These are phyloP conservation scores for Diaporthe batatas DNA, from an alignment of 2,329 filamentous ascomycete species.

Conservation along the genomic window DNA sequence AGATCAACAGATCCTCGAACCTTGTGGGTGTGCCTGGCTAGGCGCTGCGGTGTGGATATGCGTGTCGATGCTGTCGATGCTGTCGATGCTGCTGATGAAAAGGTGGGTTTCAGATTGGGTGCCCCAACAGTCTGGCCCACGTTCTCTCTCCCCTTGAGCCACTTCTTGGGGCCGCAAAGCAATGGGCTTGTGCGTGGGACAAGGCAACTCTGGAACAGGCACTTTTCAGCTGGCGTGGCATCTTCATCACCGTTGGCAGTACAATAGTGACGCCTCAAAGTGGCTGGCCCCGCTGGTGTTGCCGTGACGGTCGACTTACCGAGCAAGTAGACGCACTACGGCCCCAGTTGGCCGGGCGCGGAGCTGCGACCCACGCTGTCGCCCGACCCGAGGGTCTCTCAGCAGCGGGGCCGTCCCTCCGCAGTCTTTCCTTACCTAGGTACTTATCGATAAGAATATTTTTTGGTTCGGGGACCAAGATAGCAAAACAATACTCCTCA, in stretches of 20 bases:
- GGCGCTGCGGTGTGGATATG: no score
- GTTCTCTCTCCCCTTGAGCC: not conserved
- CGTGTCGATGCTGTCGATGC: not conserved
- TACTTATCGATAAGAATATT: slow-evolving; percentile 37
- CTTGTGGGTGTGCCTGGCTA: not conserved
- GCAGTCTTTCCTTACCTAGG: not conserved
- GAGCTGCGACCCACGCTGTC: slow-evolving; percentile 2
- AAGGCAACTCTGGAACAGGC: not conserved
- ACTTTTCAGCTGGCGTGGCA: not conserved
- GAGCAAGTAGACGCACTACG: slow-evolving; percentile 12
- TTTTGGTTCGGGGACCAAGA: slow-evolving; percentile 3
- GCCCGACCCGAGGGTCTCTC: not conserved
- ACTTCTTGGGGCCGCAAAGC: not conserved
- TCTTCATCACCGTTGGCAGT: not conserved
- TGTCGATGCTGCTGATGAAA: not conserved
- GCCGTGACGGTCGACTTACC: slow-evolving; percentile 4
- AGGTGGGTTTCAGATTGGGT: not conserved
- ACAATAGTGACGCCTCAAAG: not conserved
- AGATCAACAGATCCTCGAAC: not conserved
- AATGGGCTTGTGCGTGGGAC: not conserved
- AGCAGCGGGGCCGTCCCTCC: not conserved
- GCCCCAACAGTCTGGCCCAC: not conserved
- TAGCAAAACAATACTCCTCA: not conserved
- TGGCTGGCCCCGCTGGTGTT: not conserved
- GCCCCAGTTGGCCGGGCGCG: slow-evolving; percentile 25